A percentile compares a stretch with the other conserved stretches of the same genome.
Evolutionary conservation across 2,329 filamentous ascomycete species (phyloP).

Genomic region (Trichothecium roseum): DNA sequence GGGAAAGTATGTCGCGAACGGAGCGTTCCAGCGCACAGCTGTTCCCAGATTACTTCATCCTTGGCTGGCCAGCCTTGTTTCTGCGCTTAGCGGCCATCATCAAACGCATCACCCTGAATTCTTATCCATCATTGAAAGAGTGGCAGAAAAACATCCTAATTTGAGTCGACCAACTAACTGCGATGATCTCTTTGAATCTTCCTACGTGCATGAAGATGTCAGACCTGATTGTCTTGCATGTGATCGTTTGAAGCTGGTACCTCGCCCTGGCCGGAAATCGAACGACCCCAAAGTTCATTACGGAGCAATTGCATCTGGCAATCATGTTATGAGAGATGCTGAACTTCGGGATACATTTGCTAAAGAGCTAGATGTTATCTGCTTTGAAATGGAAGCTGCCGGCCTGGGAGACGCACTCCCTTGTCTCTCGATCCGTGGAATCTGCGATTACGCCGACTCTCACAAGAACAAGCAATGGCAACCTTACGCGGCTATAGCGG

Average conservation of each 20-base stretch:
- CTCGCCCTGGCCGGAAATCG: neutral
- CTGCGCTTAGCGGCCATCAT: neutral
- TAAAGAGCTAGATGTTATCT: constrained; percentile 7
- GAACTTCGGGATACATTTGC: constrained; percentile 9
- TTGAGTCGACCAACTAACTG: too few relatives aligned
- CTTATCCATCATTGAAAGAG: neutral
- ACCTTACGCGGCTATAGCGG: constrained; percentile 20
- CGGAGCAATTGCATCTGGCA: constrained; percentile 9
- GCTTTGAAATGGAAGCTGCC: constrained; percentile 19
- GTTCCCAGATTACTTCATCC: neutral
- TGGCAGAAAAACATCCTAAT: neutral
- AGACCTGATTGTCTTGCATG: constrained; percentile 2
- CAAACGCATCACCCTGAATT: neutral
- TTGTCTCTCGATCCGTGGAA: constrained; percentile 23
- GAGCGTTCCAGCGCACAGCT: constrained; percentile 1
- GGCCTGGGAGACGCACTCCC: constrained; percentile 14
- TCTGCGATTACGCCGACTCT: constrained; percentile 27
- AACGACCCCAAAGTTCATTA: constrained; percentile 5
- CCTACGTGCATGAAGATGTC: constrained; percentile 1
- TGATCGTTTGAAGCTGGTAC: constrained; percentile 3
- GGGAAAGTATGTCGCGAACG: constrained; percentile 7
- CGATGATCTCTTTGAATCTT: too few relatives aligned
- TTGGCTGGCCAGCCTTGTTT: constrained; percentile 5
- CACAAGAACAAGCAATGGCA: constrained; percentile 27
- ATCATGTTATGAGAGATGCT: constrained; percentile 13